These are phyloP conservation scores for Moesziomyces sp. DNA, from an alignment of 1,284 basidiomycete species.

Conservation along the genomic window DNA sequence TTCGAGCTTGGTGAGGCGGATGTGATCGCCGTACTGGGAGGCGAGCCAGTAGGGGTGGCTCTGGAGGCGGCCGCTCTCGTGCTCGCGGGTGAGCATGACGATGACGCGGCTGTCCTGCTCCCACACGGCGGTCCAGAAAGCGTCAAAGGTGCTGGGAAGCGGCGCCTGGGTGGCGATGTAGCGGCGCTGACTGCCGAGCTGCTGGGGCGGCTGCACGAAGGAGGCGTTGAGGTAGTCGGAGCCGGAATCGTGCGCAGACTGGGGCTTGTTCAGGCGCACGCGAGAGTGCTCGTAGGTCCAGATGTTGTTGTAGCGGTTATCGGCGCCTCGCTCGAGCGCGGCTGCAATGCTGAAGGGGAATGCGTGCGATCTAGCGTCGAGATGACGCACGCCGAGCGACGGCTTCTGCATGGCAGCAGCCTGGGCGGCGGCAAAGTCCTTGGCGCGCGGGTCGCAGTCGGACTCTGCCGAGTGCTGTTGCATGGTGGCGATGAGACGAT, in stretches of 20 bases:
- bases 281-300: conserved; percentile 91
- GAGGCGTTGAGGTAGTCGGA: conserved; percentile 65
- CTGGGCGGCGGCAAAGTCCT: conserved; percentile 36
- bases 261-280: conserved; percentile 53
- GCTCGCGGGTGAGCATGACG: conserved; percentile 85
- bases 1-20: conserved; percentile 48
- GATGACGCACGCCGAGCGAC: conserved; percentile 4
- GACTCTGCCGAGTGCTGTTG: conserved; percentile 78
- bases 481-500: conserved; percentile 89
- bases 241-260: conserved; percentile 37
- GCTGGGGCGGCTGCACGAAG: conserved; percentile 52
- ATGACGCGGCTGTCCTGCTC: conserved; percentile 73
- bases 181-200: conserved; percentile 68
- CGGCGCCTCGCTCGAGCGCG: conserved; percentile 90
- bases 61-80: conserved; percentile 87
- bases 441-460: conserved; percentile 43
- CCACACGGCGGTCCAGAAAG: conserved; percentile 86
- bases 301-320: conserved; percentile 88
- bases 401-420: conserved; percentile 22
- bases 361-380: conserved; percentile 20
- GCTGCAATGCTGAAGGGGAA: conserved; percentile 94
- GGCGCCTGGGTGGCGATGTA: conserved; percentile 98
- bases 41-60: conserved; percentile 91
- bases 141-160: conserved; percentile 84
- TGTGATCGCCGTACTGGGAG: conserved; percentile 75